Conservation (phyloP, 1,139 yeast genomes). For the Martiniozyma asiatica region DNA sequence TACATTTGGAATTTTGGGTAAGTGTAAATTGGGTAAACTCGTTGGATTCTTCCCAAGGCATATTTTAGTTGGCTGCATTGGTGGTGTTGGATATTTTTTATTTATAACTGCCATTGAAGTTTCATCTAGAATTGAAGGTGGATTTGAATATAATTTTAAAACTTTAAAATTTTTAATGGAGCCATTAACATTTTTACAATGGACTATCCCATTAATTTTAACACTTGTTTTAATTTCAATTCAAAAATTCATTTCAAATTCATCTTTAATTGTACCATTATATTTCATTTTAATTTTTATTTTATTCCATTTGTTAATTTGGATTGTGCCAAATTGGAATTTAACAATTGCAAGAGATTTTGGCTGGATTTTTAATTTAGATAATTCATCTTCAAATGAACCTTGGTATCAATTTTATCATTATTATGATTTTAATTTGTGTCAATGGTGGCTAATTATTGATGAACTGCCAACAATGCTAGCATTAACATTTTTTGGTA, state of each 20-base stretch:
- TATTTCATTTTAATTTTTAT: constrained; percentile 65
- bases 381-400: constrained; percentile 51
- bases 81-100: constrained; percentile 93
- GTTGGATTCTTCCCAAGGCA: constrained; percentile 96
- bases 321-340: constrained; percentile 53
- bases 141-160: constrained; percentile 48
- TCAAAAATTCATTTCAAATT: constrained; percentile 53
- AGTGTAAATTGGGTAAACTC: constrained; percentile 64
- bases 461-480: constrained; percentile 84
- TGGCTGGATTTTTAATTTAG: constrained; percentile 82
- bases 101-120: constrained; percentile 88
- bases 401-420: constrained; percentile 86
- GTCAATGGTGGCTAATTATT: constrained; percentile 60
- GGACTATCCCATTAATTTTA: constrained; percentile 60
- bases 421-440: constrained; percentile 55
- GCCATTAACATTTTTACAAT: constrained; percentile 39
- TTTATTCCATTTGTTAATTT: constrained; percentile 56
- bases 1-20: constrained; percentile 68
- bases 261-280: constrained; percentile 70
- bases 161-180: constrained; percentile 38
- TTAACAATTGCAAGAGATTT: constrained; percentile 46
- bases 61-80: constrained; percentile 91
- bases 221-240: constrained; percentile 50
- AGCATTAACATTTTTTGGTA: constrained; percentile 90
- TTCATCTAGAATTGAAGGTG: constrained; percentile 66